These are phyloP conservation scores for Entomortierella parvispora DNA, from an alignment of 192 early-diverging fungal genomes.

Conservation along the genomic window DNA sequence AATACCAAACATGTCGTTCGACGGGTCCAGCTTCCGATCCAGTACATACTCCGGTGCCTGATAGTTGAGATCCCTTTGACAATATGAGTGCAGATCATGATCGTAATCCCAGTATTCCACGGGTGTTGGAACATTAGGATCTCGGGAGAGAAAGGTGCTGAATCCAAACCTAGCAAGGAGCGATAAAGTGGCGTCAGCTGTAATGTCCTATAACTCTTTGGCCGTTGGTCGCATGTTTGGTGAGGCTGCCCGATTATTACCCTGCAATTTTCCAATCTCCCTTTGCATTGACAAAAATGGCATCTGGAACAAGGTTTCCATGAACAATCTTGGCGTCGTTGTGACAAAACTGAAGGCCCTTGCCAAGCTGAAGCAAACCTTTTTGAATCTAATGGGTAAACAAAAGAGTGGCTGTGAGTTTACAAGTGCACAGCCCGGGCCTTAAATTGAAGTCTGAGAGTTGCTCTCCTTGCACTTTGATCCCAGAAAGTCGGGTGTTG, in stretches of 20 bases:
- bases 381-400: conserved; percentile 69
- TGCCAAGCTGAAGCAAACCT: conserved; percentile 77
- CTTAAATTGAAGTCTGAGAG: background rate
- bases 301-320: conserved; percentile 74
- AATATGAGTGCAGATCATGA: conserved; percentile 65
- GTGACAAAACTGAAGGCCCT: conserved; percentile 82
- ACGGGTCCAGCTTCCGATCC: conserved; percentile 60
- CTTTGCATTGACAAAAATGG: conserved; percentile 81
- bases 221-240: too few species aligned
- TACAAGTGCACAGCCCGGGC: background rate
- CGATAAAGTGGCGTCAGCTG: background rate
- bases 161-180: conserved; percentile 67
- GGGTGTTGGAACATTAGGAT: conserved; percentile 40
- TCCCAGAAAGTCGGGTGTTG: background rate
- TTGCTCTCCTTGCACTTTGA: background rate
- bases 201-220: too few species aligned
- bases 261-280: conserved; percentile 88
- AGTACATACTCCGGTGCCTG: conserved; percentile 77
- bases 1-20: conserved; percentile 82
- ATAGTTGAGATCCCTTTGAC: conserved; percentile 61
- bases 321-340: conserved; percentile 78
- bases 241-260: conserved; percentile 31
- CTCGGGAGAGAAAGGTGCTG: conserved; percentile 59
- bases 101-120: conserved; percentile 63
- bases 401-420: background rate